These are phyloP conservation scores for Annulohypoxylon moriforme DNA, from an alignment of 495 filamentous ascomycete species.

Conservation along the genomic window DNA sequence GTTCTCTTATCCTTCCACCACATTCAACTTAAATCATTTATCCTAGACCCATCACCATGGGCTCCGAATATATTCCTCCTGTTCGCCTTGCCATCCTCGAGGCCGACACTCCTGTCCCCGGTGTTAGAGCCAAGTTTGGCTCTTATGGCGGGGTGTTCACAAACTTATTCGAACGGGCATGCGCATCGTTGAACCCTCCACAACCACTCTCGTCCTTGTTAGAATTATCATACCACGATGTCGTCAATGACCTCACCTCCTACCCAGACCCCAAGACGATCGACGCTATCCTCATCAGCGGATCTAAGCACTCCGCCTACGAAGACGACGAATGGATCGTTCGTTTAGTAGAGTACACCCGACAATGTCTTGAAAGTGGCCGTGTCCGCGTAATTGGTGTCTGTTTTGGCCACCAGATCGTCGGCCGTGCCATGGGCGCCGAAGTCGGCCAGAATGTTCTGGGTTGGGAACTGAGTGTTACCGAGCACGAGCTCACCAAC, in stretches of 20 bases:
- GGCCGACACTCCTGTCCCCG: constrained; percentile 75
- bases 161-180: constrained; percentile 64
- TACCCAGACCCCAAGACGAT: constrained; percentile 79
- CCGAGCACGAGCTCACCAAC: constrained; percentile 73
- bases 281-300: constrained; percentile 85
- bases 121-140: constrained; percentile 69
- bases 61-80: constrained; percentile 53
- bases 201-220: constrained; percentile 55
- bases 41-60: constrained; percentile 32
- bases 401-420: constrained; percentile 93
- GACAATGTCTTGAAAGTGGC: constrained; percentile 61
- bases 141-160: constrained; percentile 80
- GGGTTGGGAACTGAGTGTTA: constrained; percentile 87
- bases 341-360: constrained; percentile 76
- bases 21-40: not conserved
- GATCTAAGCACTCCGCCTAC: constrained; percentile 67
- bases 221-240: constrained; percentile 72
- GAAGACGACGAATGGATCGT: constrained; percentile 81
- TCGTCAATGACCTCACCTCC: constrained; percentile 65
- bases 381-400: constrained; percentile 77
- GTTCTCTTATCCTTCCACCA: not conserved
- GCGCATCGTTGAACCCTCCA: constrained; percentile 48
- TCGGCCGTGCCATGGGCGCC: constrained; percentile 78
- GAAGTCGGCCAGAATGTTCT: constrained; percentile 72
- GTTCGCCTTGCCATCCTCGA: constrained; percentile 86